phyloP scores from a whole-genome alignment of 2,329 filamentous ascomycete species.

The Chalaropsis ovoidea region DNA sequence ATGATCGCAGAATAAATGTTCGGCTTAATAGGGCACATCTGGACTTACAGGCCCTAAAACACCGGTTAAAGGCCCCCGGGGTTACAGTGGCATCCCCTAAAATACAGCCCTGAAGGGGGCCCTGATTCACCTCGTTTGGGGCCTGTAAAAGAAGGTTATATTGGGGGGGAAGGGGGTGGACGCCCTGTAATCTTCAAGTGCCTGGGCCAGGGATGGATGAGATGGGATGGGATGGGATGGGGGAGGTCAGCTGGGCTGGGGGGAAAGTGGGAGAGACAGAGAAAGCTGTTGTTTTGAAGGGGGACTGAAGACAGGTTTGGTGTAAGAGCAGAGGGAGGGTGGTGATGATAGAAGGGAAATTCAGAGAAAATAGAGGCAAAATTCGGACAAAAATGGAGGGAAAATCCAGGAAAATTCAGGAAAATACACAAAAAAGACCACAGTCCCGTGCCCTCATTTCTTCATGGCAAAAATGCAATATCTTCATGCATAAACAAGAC shows the following conservation, averaged over 20 bases:
- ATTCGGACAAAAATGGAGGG: neutral
- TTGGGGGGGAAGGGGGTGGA: neutral
- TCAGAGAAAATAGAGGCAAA: neutral
- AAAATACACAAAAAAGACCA: neutral
- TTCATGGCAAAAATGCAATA: neutral
- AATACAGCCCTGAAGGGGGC: neutral
- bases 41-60: neutral
- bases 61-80: neutral
- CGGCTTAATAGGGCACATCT: neutral
- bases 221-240: no score
- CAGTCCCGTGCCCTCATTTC: neutral
- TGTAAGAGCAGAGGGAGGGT: neutral
- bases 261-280: no score
- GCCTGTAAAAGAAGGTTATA: neutral
- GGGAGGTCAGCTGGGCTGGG: no score
- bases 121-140: neutral
- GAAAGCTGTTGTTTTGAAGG: no score
- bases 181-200: neutral
- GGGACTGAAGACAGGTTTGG: neutral
- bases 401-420: neutral
- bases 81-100: neutral
- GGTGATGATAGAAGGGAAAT: neutral
- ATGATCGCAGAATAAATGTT: no score
- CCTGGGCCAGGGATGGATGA: neutral
- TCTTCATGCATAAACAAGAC: neutral